Evolutionary conservation across 2,329 filamentous ascomycete genomes (phyloP).

Genomic region (Fusarium transvaalense): DNA sequence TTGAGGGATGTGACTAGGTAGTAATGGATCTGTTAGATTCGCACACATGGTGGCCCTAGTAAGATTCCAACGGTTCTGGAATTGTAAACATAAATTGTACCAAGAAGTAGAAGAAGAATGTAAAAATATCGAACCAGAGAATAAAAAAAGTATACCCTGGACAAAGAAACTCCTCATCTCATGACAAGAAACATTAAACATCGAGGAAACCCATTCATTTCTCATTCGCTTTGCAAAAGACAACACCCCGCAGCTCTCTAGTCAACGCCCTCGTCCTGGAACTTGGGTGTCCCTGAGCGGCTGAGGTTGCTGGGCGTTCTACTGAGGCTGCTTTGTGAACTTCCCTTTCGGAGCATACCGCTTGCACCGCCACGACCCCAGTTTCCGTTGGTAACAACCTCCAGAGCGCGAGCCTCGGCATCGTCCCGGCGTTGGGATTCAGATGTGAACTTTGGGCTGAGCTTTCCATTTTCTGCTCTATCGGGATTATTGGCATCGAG

Average conservation of each 20-base stretch:
- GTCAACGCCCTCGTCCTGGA: conserved; percentile 53
- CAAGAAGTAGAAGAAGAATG: conserved; percentile 13
- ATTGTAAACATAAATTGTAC: conserved; percentile 27
- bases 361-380: conserved; percentile 59
- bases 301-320: conserved; percentile 34
- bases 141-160: conserved; percentile 15
- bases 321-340: conserved; percentile 40
- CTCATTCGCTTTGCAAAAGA: conserved; percentile 34
- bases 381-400: conserved; percentile 57
- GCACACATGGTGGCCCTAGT: conserved; percentile 5
- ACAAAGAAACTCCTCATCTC: conserved; percentile 38
- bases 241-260: conserved; percentile 27
- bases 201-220: conserved; percentile 20
- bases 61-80: conserved; percentile 6
- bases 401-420: conserved; percentile 60
- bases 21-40: conserved; percentile 23
- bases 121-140: conserved; percentile 13
- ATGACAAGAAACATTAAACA: conserved; percentile 35
- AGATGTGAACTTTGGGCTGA: conserved; percentile 55
- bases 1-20: background rate
- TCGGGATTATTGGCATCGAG: conserved; percentile 45
- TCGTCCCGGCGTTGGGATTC: conserved; percentile 55
- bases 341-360: conserved; percentile 57
- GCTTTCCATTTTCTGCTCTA: conserved; percentile 53
- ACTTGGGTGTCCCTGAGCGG: conserved; percentile 37